Conservation (phyloP, 1,139 yeast genomes). For the Candida labiduridarum region DNA sequence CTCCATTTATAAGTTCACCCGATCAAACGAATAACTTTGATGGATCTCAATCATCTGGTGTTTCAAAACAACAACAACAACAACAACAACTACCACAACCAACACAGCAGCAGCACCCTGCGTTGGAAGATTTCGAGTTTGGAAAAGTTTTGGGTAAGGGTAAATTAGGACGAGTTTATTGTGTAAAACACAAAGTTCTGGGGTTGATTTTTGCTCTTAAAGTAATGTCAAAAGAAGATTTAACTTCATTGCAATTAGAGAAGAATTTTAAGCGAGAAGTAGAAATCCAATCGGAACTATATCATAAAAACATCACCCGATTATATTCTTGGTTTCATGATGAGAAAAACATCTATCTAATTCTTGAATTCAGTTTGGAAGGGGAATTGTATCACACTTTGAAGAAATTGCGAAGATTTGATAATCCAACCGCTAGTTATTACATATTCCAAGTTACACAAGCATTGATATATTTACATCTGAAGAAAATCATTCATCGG, state of each 20-base stretch:
- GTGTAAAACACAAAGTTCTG: slow-evolving; percentile 73
- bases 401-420: slow-evolving; percentile 54
- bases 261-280: slow-evolving; percentile 88
- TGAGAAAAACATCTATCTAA: slow-evolving; percentile 71
- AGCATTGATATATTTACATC: slow-evolving; percentile 76
- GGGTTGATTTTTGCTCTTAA: slow-evolving; percentile 89
- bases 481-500: slow-evolving; percentile 80
- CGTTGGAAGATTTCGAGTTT: slow-evolving; percentile 73
- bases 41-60: neutral
- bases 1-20: slow-evolving; percentile 12
- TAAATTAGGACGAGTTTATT: slow-evolving; percentile 88
- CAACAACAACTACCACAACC: slow-evolving; percentile 5
- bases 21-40: slow-evolving; percentile 4
- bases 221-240: slow-evolving; percentile 83
- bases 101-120: slow-evolving; percentile 5
- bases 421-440: slow-evolving; percentile 71
- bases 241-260: slow-evolving; percentile 76
- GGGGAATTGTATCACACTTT: slow-evolving; percentile 86
- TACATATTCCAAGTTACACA: slow-evolving; percentile 83
- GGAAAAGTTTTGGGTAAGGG: slow-evolving; percentile 93
- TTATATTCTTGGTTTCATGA: slow-evolving; percentile 88
- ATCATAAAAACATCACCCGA: slow-evolving; percentile 79
- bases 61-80: neutral
- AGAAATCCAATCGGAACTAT: slow-evolving; percentile 79
- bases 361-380: slow-evolving; percentile 80